A percentile compares a stretch with the other conserved stretches of the same genome.
These are phyloP conservation scores for Leptographium radiaticola DNA, from an alignment of 2,329 filamentous ascomycete species.

Conservation along the genomic window DNA sequence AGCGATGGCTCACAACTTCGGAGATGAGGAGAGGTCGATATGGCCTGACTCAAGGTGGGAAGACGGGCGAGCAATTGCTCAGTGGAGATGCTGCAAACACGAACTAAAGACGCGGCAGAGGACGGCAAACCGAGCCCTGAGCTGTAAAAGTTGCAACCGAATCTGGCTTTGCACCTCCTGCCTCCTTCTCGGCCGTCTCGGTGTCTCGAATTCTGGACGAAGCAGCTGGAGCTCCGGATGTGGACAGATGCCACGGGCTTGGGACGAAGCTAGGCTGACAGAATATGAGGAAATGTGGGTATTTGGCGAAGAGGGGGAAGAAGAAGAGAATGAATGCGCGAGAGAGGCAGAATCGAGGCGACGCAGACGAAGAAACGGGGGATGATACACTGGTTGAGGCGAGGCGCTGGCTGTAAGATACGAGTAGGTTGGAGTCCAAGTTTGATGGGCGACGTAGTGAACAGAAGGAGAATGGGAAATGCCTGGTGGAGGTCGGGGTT, in stretches of 20 bases:
- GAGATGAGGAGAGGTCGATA: background rate
- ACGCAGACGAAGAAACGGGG: background rate
- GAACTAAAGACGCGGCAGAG: no score
- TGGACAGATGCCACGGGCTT: background rate
- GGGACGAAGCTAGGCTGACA: background rate
- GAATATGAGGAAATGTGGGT: background rate
- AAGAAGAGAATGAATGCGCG: background rate
- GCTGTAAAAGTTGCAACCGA: no score
- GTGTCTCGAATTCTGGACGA: background rate
- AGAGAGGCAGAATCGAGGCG: background rate
- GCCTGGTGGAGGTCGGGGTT: conserved; percentile 1
- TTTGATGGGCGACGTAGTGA: background rate
- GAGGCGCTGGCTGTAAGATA: background rate
- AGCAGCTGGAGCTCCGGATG: background rate
- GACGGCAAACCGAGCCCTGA: background rate
- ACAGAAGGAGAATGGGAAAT: background rate
- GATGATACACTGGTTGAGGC: background rate
- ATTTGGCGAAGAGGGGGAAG: background rate
- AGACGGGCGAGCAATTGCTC: background rate
- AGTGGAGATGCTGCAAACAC: background rate
- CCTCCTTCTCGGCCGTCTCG: background rate
- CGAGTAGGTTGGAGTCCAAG: background rate
- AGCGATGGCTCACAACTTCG: background rate
- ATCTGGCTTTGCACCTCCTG: background rate
- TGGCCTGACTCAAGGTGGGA: background rate